Conservation (phyloP, 129 eudicot genomes). For the Escallonia rubra region DNA sequence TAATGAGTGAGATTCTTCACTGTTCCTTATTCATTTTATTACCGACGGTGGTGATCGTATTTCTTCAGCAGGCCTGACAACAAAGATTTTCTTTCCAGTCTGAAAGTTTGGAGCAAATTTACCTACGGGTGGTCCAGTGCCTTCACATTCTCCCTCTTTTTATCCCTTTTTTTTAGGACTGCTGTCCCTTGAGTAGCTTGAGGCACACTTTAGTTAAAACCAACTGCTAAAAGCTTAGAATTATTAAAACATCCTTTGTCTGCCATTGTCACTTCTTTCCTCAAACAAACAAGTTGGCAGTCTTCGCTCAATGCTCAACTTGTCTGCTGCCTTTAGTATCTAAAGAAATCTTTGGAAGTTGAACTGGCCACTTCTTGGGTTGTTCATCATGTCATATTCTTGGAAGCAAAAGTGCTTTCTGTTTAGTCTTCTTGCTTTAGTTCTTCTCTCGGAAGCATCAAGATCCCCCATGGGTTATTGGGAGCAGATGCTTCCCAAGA, state of each 20-base stretch:
- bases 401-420: conserved; percentile 38
- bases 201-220: too few relatives aligned
- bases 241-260: conserved; percentile 44
- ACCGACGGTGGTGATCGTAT: too few relatives aligned
- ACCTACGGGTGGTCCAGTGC: too few relatives aligned
- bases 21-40: too few relatives aligned
- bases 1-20: too few relatives aligned
- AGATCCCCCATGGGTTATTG: conserved; percentile 53
- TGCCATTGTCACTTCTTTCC: conserved; percentile 79
- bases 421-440: conserved; percentile 41
- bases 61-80: too few relatives aligned
- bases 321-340: conserved; percentile 48
- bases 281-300: conserved; percentile 60
- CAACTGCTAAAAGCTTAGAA: too few relatives aligned
- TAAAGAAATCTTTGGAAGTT: conserved; percentile 25
- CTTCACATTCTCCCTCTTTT: too few relatives aligned
- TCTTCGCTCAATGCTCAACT: conserved; percentile 44
- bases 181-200: too few relatives aligned
- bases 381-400: conserved; percentile 42
- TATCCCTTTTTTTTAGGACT: too few relatives aligned
- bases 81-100: too few relatives aligned
- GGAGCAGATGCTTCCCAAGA: conserved; percentile 95
- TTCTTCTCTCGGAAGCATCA: conserved; percentile 57
- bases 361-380: neutral
- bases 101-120: too few relatives aligned